Evolutionary conservation across 108 stramenopile species (phyloP).

Genomic region (Nitzschia sp.): DNA sequence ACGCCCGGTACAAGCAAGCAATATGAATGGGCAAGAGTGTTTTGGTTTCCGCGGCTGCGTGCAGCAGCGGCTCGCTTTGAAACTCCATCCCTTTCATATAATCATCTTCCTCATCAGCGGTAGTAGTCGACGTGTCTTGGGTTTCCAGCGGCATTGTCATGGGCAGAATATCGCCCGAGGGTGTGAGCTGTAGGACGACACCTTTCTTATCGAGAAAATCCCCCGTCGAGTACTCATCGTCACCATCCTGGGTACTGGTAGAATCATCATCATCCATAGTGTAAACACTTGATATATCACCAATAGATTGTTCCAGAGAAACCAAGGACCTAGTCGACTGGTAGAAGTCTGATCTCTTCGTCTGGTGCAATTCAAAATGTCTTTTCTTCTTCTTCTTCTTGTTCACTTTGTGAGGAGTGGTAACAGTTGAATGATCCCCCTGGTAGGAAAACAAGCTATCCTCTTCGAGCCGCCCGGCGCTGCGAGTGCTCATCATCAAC

Average conservation of each 20-base stretch:
- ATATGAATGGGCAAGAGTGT: conserved; percentile 34
- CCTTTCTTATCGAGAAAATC: neutral
- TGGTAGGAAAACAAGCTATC: neutral
- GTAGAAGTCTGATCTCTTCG: no score
- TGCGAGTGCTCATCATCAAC: neutral
- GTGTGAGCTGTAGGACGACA: neutral
- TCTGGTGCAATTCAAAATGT: neutral
- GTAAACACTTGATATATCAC: neutral
- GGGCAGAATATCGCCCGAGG: neutral
- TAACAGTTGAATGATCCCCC: neutral
- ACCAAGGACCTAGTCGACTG: neutral
- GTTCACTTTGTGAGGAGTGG: neutral
- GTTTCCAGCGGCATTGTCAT: conserved; percentile 1
- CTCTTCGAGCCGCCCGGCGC: neutral
- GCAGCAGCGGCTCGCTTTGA: neutral
- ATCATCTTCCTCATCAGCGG: neutral
- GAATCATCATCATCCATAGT: neutral
- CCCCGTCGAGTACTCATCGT: neutral
- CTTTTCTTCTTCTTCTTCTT: neutral
- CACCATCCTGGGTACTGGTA: neutral
- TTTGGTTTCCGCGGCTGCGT: neutral
- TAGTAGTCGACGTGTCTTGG: neutral
- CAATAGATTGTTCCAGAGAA: neutral
- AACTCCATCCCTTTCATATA: neutral
- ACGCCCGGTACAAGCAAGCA: conserved; percentile 39